Conservation (phyloP, 208 protist genomes). For the Leishmania martiniquensis region DNA sequence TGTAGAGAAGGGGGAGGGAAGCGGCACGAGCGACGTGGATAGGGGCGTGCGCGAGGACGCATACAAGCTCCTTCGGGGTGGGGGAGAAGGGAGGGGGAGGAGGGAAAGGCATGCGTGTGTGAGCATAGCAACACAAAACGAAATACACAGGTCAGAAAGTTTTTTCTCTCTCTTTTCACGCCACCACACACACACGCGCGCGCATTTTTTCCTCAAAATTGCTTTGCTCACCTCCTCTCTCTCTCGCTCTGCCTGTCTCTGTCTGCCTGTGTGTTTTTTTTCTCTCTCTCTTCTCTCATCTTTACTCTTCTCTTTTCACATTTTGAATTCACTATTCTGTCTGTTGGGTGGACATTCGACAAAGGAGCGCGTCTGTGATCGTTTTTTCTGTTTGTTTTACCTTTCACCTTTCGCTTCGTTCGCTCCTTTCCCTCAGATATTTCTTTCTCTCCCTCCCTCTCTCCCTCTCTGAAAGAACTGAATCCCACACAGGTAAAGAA, state of each 20-base stretch:
- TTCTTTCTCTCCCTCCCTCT: no score
- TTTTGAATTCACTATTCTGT: not conserved
- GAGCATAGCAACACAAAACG: not conserved
- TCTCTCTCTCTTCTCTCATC: not conserved
- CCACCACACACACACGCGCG: not conserved
- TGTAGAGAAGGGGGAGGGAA: not conserved
- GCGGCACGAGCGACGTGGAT: not conserved
- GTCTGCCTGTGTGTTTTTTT: no score
- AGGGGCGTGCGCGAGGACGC: not conserved
- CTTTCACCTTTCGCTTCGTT: not conserved
- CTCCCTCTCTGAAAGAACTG: no score
- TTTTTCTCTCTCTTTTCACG: not conserved
- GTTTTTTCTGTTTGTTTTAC: not conserved
- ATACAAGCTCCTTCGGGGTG: not conserved
- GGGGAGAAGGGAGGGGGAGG: not conserved
- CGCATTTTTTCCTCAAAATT: not conserved
- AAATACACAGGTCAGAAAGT: not conserved
- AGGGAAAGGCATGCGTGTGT: not conserved
- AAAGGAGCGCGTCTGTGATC: not conserved
- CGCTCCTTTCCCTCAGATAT: not conserved
- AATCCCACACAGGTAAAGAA: no score
- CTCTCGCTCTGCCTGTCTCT: not conserved
- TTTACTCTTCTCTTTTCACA: not conserved
- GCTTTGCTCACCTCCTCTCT: not conserved
- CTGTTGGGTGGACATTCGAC: not conserved